Base-by-base conservation (phyloP, 208 protist species). In the Leishmania arabica region DNA sequence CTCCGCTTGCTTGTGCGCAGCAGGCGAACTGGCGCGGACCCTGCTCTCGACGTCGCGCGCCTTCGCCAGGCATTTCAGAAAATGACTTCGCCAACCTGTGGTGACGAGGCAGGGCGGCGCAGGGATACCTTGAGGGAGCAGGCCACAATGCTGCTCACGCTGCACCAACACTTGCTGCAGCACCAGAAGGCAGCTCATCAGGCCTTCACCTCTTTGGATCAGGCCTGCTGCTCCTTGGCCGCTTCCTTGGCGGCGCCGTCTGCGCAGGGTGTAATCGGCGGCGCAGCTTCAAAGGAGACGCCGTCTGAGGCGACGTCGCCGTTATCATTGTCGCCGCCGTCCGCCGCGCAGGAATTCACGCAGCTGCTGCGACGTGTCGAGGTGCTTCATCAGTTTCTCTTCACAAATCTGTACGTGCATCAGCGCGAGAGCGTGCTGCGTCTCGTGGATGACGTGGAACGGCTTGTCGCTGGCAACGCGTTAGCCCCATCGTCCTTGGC, bases 351-450 rank as follows among this genome's bases (percentile, higher is more conserved):
- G 8, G 62, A 24, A 37, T 87, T 84, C 47, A 40, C 74, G 2
- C 40, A 79, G 53, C 70, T 87, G 15, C 70, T 87, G 72, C 84
- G 64, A 11, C 56, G 53, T 3, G 77, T 87, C 15, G 84, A 81
- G 74, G 65, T 60, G 6, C 53, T 87, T 24, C 78, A 84, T 62
- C 58, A 79, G 1, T 87, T 84, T 79, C 84, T 87, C 51, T 87
- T 87, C 24, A 78, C 60, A 21, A 81, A 84, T 37, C 56, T 87
- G 0, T 84, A 84, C 80, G 65, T 81, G 60, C 80, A 87, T 45
- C 80, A 87, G 53, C 84, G 76, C 11, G 80, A 87, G 58, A 47
- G 60, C 60, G 75, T 76, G 13, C 73, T 87, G 76, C 70, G 64
- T 62, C 73, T 87, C 3, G 24, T 87, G 27, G 31, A 15, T 6